A percentile compares a stretch with the other conserved stretches of the same genome.
These are phyloP conservation scores for Fagopyrum tataricum DNA, from an alignment of 148 eudicot genomes.

Conservation along the genomic window DNA sequence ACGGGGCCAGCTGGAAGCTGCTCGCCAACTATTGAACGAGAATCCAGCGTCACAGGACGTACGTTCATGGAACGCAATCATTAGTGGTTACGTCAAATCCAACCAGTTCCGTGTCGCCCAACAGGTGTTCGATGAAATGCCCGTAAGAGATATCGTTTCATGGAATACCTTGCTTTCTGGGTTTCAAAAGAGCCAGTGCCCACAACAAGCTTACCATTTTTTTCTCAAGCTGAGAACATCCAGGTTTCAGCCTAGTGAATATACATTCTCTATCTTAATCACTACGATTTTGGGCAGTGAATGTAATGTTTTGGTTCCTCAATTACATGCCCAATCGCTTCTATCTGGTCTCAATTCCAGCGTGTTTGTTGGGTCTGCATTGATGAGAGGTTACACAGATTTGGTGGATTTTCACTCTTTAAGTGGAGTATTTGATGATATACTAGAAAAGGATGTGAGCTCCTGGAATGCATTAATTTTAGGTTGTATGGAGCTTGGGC, in stretches of 20 bases:
- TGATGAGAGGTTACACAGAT: slow-evolving; percentile 49
- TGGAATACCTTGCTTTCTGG: slow-evolving; percentile 67
- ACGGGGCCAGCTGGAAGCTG: slow-evolving; percentile 25
- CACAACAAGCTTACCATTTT: slow-evolving; percentile 18
- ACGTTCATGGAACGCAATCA: slow-evolving; percentile 54
- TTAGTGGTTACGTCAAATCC: slow-evolving; percentile 34
- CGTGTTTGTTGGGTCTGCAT: slow-evolving; percentile 54
- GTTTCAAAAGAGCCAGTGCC: slow-evolving; percentile 26
- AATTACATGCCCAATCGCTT: slow-evolving; percentile 48
- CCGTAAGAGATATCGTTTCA: slow-evolving; percentile 56
- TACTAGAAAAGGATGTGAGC: slow-evolving; percentile 29
- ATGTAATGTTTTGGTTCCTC: slow-evolving; percentile 44
- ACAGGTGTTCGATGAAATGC: slow-evolving; percentile 68
- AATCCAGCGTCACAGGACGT: slow-evolving; percentile 30
- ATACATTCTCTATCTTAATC: slow-evolving; percentile 49
- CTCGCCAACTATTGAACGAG: slow-evolving; percentile 45
- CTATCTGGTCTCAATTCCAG: slow-evolving; percentile 27
- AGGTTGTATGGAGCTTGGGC: slow-evolving; percentile 66
- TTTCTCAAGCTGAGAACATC: slow-evolving; percentile 30
- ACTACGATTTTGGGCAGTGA: slow-evolving; percentile 29
- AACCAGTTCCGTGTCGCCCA: slow-evolving; percentile 33
- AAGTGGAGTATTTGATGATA: slow-evolving; percentile 45
- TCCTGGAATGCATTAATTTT: slow-evolving; percentile 61
- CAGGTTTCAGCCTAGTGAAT: slow-evolving; percentile 39
- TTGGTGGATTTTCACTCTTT: slow-evolving; percentile 29